Conservation (phyloP, 768 basidiomycete genomes). For the Hericium alpestre region DNA sequence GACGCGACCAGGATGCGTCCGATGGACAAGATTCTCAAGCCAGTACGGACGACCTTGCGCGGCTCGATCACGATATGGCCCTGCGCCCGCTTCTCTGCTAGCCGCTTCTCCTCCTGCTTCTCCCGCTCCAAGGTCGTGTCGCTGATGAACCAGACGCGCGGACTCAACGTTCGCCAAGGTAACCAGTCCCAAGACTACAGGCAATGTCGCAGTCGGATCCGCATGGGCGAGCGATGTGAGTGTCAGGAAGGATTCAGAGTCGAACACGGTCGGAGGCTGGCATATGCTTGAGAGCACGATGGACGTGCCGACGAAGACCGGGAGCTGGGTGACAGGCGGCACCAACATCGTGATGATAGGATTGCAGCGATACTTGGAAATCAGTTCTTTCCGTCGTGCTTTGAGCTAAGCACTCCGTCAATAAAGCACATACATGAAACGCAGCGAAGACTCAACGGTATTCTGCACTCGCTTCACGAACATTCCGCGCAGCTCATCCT, state of each 20-base stretch:
- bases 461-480: constrained; percentile 8
- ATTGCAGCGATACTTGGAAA: constrained; percentile 44
- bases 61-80: constrained; percentile 37
- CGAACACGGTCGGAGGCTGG: constrained; percentile 51
- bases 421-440: not conserved
- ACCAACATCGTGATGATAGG: constrained; percentile 47
- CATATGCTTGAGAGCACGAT: constrained; percentile 46
- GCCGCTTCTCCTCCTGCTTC: constrained; percentile 36
- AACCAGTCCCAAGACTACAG: constrained; percentile 60
- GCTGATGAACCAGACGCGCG: constrained; percentile 59
- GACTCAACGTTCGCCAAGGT: constrained; percentile 77
- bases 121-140: constrained; percentile 44
- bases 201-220: constrained; percentile 60
- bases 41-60: constrained; percentile 41
- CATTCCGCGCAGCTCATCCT: constrained; percentile 9
- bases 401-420: constrained; percentile 31
- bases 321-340: constrained; percentile 58
- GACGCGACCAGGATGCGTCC: constrained; percentile 57
- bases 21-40: constrained; percentile 47
- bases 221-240: constrained; percentile 60
- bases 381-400: constrained; percentile 47
- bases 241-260: constrained; percentile 69
- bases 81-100: constrained; percentile 31
- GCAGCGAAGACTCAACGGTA: not conserved
- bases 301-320: constrained; percentile 61